A percentile compares a stretch with the other conserved stretches of the same genome.
phyloP scores from a whole-genome alignment of 768 basidiomycete species.

The Clavaria fumosa region DNA sequence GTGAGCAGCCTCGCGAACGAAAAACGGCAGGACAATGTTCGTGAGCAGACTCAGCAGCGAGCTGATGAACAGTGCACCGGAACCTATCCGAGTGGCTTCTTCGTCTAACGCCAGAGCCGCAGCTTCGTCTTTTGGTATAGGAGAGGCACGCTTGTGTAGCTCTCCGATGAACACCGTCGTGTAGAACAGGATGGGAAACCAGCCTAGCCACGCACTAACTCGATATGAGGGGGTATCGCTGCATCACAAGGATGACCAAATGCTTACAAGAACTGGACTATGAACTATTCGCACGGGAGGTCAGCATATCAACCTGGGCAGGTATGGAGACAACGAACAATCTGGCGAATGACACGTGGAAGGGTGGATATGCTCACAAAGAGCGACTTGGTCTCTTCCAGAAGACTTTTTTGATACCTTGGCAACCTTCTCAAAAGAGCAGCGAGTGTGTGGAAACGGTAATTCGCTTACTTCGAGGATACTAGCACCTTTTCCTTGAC shows the following conservation, averaged over 20 bases:
- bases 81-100: slow-evolving; percentile 71
- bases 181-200: slow-evolving; percentile 90
- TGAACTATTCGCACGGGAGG: slow-evolving; percentile 29
- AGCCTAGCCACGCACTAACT: slow-evolving; percentile 63
- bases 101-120: slow-evolving; percentile 26
- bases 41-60: slow-evolving; percentile 50
- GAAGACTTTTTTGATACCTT: slow-evolving; percentile 16
- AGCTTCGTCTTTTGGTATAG: slow-evolving; percentile 11
- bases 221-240: background rate
- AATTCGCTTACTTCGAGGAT: background rate
- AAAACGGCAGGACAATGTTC: slow-evolving; percentile 57
- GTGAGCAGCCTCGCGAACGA: slow-evolving; percentile 27
- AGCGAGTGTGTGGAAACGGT: slow-evolving; percentile 23
- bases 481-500: slow-evolving; percentile 65
- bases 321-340: slow-evolving; percentile 36
- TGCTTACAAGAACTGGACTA: slow-evolving; percentile 72
- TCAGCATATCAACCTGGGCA: background rate
- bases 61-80: slow-evolving; percentile 69
- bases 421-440: background rate
- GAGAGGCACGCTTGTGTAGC: slow-evolving; percentile 45
- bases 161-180: slow-evolving; percentile 81
- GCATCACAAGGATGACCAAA: background rate
- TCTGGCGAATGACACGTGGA: slow-evolving; percentile 61
- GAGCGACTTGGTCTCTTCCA: slow-evolving; percentile 43
- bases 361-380: slow-evolving; percentile 55